Base-by-base conservation (phyloP, 306 rosid genomes). In the Dryas alaskensis region DNA sequence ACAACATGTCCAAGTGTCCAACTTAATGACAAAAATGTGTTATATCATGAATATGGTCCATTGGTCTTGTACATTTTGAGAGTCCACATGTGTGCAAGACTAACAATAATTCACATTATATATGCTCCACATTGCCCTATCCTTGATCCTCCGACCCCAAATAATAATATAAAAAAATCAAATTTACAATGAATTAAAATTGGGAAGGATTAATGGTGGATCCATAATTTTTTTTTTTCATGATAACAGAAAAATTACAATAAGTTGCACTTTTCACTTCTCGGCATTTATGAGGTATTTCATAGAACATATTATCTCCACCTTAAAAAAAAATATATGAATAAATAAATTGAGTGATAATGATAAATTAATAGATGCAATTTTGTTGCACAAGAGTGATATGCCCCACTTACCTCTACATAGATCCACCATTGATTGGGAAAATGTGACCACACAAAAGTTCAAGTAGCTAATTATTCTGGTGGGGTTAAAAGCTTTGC, bases 11-110 rank as follows among this genome's bases (percentile, higher is more conserved):
- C 76, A 46, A 46, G 62, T 62, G 71, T 52, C 67, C 76, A 46
- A 46, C 48, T 74, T 67, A 12, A 73, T 81, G 76, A 81, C 79
- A 77, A 73, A 82, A 57, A 73, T 73, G 74, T 78, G 59, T 51
- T 39, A n/a, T 52, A n/a, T 31, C 37, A 31, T 27, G n/a, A 69
- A n/a, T 55, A 54, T 46, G 65, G 65, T 39, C 17, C 62, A 5
- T 61, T 10, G 4, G 7, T n/a, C 6, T 61, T 4, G 3, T 39
- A 31, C 10, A 40, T 55, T 45, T 4, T n/a, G 3, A 17, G 82
- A 65, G 69, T 48, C 72, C 75, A 73, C 76, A 55, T 67, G 50
- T 59, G 9, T 49, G 54, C 7, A 42, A 17, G 19, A 51, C 65
- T 60, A 67, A 79, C 73, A 52, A 61, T 67, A 47, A 13, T 47